phyloP scores from a whole-genome alignment of 2,329 filamentous ascomycete genomes.

The Calonectria hawksworthii region DNA sequence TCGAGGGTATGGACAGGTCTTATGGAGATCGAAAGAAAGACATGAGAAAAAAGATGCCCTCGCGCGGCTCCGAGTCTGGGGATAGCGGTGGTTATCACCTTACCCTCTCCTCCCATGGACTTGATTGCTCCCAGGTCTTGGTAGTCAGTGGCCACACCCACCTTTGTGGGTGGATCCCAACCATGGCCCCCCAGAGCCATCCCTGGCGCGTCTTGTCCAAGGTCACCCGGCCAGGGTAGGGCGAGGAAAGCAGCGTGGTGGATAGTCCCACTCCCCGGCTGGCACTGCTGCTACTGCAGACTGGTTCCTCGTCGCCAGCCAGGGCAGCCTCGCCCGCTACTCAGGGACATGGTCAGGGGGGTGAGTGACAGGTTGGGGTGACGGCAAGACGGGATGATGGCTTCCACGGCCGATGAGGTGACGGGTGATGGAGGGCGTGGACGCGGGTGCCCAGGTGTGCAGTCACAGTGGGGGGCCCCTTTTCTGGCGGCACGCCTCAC shows the following conservation, averaged over 20 bases:
- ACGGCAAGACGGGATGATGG: conserved; percentile 35
- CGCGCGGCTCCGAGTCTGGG: conserved; percentile 42
- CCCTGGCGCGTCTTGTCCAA: conserved; percentile 20
- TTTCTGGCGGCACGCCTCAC: conserved; percentile 26
- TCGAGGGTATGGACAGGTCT: conserved; percentile 22
- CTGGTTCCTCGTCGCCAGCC: conserved; percentile 20
- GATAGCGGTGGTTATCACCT: conserved; percentile 48
- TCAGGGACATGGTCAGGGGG: conserved; percentile 1
- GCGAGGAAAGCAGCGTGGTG: neutral
- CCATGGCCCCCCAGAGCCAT: conserved; percentile 22
- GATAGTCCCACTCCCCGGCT: conserved; percentile 28
- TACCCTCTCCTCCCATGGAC: conserved; percentile 34
- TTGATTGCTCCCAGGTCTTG: conserved; percentile 36
- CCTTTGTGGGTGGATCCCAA: conserved; percentile 27
- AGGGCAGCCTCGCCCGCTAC: conserved; percentile 3
- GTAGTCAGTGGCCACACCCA: conserved; percentile 45
- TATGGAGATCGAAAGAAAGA: conserved; percentile 35
- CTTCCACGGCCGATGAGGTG: conserved; percentile 19
- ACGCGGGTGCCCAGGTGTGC: conserved; percentile 27
- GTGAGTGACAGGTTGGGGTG: conserved; percentile 18
- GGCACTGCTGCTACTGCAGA: conserved; percentile 16
- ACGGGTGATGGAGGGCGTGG: conserved; percentile 33
- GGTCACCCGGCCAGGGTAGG: conserved; percentile 11
- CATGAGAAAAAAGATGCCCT: conserved; percentile 34
- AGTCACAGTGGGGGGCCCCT: conserved; percentile 37